A percentile compares a stretch with the other conserved stretches of the same genome.
Evolutionary conservation across 2,329 filamentous ascomycete species (phyloP).

Genomic region (Amauroascus niger): DNA sequence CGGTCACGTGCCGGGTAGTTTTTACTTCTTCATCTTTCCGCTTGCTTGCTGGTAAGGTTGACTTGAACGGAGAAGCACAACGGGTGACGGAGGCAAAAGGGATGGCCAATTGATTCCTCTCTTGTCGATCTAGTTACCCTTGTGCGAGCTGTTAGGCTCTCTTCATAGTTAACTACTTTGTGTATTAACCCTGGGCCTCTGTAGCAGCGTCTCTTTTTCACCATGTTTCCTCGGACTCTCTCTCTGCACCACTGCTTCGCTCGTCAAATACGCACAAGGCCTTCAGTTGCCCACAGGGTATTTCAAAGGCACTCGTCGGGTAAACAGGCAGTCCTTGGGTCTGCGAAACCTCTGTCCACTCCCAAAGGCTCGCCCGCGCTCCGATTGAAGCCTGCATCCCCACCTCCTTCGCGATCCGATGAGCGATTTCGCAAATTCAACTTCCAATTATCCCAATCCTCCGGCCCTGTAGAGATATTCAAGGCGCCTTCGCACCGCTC

Average conservation of each 20-base stretch:
- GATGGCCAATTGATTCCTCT: background rate
- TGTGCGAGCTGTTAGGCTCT: too few relatives aligned
- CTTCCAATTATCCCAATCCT: slow-evolving; percentile 43
- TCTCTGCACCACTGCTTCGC: background rate
- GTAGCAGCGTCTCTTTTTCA: background rate
- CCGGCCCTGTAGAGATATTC: slow-evolving; percentile 53
- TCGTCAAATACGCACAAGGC: background rate
- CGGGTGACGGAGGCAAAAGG: background rate
- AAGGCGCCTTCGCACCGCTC: slow-evolving; percentile 54
- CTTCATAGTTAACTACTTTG: background rate
- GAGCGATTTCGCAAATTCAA: slow-evolving; percentile 15
- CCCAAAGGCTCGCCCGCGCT: slow-evolving; percentile 1
- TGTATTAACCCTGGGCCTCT: background rate
- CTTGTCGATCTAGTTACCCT: too few relatives aligned
- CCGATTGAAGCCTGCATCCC: slow-evolving; percentile 7
- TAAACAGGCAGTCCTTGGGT: background rate
- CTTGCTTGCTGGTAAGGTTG: background rate
- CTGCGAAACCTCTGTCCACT: slow-evolving; percentile 1
- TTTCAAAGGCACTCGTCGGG: background rate
- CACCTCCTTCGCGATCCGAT: background rate
- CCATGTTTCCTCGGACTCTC: slow-evolving; percentile 1
- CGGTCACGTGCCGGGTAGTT: background rate
- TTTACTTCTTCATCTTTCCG: background rate
- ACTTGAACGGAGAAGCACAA: background rate
- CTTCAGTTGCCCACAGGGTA: background rate